phyloP scores from a whole-genome alignment of 495 filamentous ascomycete genomes.

The Lophiostoma macrostomum region DNA sequence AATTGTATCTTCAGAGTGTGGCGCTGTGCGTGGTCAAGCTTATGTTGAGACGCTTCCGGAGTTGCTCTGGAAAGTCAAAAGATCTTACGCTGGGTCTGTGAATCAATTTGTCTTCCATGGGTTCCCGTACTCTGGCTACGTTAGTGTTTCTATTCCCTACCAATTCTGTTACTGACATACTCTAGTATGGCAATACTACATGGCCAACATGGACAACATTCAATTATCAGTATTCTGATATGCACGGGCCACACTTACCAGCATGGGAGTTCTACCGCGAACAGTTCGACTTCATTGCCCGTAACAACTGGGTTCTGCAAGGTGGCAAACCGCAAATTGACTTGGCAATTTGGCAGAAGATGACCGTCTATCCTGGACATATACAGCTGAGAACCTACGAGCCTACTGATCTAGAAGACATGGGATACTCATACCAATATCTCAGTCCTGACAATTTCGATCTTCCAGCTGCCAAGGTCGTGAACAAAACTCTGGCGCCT shows the following conservation, averaged over 20 bases:
- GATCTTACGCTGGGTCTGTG: conserved; percentile 12
- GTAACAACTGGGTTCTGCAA: conserved; percentile 20
- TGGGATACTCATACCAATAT: conserved; percentile 18
- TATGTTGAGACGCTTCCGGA: conserved; percentile 20
- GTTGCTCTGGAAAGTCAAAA: conserved; percentile 17
- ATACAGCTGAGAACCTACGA: conserved; percentile 12
- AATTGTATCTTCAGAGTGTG: conserved; percentile 15
- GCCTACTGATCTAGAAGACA: conserved; percentile 10
- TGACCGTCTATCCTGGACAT: conserved; percentile 13
- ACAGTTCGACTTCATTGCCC: conserved; percentile 13
- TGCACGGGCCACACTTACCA: conserved; percentile 13
- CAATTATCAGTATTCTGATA: conserved; percentile 17
- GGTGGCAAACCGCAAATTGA: conserved; percentile 9
- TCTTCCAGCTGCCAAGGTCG: conserved; percentile 14
- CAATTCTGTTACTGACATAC: neutral
- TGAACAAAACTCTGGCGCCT: conserved; percentile 6
- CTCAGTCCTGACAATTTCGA: conserved; percentile 17
- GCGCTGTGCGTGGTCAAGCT: conserved; percentile 12
- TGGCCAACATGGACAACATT: conserved; percentile 19
- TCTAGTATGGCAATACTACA: conserved; percentile 17
- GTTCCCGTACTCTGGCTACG: conserved; percentile 13
- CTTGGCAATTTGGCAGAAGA: conserved; percentile 18
- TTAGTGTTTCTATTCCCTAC: neutral
- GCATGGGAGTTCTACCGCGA: conserved; percentile 19
- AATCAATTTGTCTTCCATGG: conserved; percentile 22